These are phyloP conservation scores for Blastocystis sp. DNA, from an alignment of 352 stramenopile genomes.

Conservation along the genomic window DNA sequence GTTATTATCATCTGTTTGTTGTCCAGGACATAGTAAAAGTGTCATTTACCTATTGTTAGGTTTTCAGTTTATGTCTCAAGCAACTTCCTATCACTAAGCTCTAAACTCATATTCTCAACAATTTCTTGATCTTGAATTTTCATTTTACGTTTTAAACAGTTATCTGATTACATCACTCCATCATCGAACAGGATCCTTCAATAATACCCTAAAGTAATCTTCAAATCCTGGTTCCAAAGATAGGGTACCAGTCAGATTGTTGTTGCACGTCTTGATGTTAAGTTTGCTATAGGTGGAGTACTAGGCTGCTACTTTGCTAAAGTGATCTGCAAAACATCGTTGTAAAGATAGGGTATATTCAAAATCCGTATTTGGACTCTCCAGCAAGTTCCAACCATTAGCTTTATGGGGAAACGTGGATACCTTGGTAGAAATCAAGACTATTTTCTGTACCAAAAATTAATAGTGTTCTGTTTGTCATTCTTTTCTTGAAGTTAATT, in stretches of 20 bases:
- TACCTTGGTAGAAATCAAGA: not conserved
- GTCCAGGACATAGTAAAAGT: not conserved
- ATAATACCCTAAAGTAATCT: slow-evolving; percentile 56
- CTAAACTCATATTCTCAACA: no score
- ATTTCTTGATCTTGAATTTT: not conserved
- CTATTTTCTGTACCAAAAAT: not conserved
- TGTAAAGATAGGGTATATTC: slow-evolving; percentile 36
- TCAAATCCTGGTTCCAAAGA: not conserved
- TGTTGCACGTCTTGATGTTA: slow-evolving; percentile 34
- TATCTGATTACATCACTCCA: no score
- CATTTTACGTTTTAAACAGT: not conserved
- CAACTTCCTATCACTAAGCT: no score
- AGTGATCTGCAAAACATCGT: not conserved
- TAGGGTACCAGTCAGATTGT: slow-evolving; percentile 25
- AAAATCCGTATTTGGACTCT: not conserved
- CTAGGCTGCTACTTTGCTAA: slow-evolving; percentile 20
- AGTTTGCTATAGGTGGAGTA: not conserved
- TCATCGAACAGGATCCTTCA: not conserved
- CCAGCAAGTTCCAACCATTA: not conserved
- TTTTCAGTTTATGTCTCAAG: no score
- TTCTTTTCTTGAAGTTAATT: not conserved
- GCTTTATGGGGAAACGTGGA: slow-evolving; percentile 32
- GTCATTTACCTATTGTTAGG: no score
- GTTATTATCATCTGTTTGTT: not conserved
- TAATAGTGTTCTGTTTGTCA: not conserved